Conservation (phyloP, 352 stramenopile species). For the Phytophthora nicotianae region DNA sequence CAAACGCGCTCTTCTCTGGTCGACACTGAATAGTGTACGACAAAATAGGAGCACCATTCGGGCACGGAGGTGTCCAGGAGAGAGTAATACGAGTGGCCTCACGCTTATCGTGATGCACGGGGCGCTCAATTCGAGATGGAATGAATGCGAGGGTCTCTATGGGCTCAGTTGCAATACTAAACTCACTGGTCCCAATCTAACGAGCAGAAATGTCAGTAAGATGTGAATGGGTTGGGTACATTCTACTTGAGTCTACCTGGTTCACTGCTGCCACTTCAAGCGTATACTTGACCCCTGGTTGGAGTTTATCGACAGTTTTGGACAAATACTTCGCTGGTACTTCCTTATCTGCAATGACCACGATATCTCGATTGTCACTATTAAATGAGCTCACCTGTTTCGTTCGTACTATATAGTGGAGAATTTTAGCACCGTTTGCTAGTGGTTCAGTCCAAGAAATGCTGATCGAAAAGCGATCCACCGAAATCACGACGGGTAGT, state of each 20-base stretch:
- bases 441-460: constrained; percentile 57
- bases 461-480: constrained; percentile 57
- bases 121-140: constrained; percentile 51
- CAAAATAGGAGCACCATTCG: constrained; percentile 62
- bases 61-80: constrained; percentile 50
- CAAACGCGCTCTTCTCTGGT: constrained; percentile 55
- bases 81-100: constrained; percentile 49
- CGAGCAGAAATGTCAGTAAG: constrained; percentile 5
- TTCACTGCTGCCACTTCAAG: constrained; percentile 63
- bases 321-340: constrained; percentile 52
- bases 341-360: constrained; percentile 33
- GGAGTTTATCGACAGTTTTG: constrained; percentile 46
- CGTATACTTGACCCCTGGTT: constrained; percentile 61
- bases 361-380: constrained; percentile 34
- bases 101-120: constrained; percentile 41
- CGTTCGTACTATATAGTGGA: constrained; percentile 55
- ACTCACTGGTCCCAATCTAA: constrained; percentile 57
- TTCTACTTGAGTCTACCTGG: constrained; percentile 25
- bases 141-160: constrained; percentile 71
- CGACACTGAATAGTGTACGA: constrained; percentile 62
- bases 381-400: constrained; percentile 44
- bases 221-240: neutral
- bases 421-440: constrained; percentile 60
- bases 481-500: constrained; percentile 23
- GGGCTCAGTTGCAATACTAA: constrained; percentile 45